phyloP scores from a whole-genome alignment of 2,329 filamentous ascomycete genomes.

The Teratosphaeria pseudoeucalypti region DNA sequence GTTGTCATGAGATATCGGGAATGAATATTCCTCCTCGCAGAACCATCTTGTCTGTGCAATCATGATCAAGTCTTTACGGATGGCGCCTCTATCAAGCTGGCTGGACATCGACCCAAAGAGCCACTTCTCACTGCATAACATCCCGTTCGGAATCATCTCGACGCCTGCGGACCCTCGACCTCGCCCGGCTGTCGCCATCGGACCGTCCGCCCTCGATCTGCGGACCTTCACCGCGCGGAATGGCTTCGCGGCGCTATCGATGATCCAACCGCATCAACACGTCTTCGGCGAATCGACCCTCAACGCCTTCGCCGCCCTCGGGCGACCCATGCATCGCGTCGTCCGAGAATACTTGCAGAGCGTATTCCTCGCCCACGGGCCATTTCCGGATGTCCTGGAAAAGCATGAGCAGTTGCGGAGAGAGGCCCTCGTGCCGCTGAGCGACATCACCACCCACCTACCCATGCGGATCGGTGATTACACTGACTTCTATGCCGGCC shows the following conservation, averaged over 20 bases:
- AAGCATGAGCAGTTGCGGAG: conserved; percentile 50
- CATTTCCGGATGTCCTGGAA: conserved; percentile 51
- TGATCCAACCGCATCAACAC: conserved; percentile 45
- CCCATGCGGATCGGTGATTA: conserved; percentile 75
- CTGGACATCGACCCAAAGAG: conserved; percentile 49
- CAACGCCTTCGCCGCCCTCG: conserved; percentile 65
- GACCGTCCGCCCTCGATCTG: conserved; percentile 61
- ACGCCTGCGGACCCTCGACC: conserved; percentile 46
- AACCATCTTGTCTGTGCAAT: neutral
- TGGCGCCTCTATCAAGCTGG: conserved; percentile 41
- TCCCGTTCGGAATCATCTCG: conserved; percentile 74
- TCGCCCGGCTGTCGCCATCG: conserved; percentile 61
- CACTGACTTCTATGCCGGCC: conserved; percentile 67
- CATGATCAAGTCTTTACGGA: conserved; percentile 1
- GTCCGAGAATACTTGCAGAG: conserved; percentile 60
- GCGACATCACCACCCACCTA: conserved; percentile 54
- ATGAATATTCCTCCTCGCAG: neutral
- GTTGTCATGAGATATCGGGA: neutral
- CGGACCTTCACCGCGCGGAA: conserved; percentile 48
- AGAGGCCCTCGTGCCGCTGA: conserved; percentile 48
- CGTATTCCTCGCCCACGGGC: conserved; percentile 51
- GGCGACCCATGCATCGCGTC: conserved; percentile 55
- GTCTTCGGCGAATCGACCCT: conserved; percentile 57
- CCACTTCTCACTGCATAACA: conserved; percentile 67
- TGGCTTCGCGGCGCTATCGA: conserved; percentile 50